Percentiles rank a stretch among this genome's conserved stretches.
These are phyloP conservation scores for Thermochaetoides thermophila DNA, from an alignment of 495 filamentous ascomycete genomes.

Conservation along the genomic window DNA sequence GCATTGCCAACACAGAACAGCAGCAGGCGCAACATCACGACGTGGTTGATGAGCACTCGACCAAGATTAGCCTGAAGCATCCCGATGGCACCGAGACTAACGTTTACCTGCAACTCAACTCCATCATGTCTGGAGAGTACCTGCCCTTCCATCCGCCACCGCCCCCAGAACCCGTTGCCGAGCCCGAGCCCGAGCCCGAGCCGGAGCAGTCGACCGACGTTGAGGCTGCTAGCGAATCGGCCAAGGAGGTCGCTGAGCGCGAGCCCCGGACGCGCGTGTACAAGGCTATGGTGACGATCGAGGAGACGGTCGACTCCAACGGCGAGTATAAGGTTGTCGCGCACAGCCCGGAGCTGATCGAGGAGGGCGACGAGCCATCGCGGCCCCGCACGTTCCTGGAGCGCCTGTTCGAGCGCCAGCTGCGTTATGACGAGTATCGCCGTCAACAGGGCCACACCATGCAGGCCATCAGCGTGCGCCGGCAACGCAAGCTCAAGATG, in stretches of 20 bases:
- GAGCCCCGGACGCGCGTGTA: constrained; percentile 44
- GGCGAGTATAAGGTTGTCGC: constrained; percentile 47
- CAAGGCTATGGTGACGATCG: constrained; percentile 68
- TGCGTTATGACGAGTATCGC: constrained; percentile 32
- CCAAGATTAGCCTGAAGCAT: constrained; percentile 30
- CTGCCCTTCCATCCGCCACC: constrained; percentile 69
- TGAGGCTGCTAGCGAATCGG: constrained; percentile 22
- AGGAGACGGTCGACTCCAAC: constrained; percentile 55
- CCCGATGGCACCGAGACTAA: constrained; percentile 34
- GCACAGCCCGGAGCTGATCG: constrained; percentile 34
- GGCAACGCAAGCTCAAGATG: constrained; percentile 88
- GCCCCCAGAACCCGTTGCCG: constrained; percentile 45
- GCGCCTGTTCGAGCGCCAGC: constrained; percentile 35
- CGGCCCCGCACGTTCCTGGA: constrained; percentile 32
- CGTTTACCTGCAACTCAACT: constrained; percentile 28
- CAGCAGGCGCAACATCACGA: constrained; percentile 12
- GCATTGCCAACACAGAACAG: constrained; percentile 6
- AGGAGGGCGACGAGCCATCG: constrained; percentile 19
- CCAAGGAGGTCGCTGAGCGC: constrained; percentile 15
- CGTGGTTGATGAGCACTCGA: constrained; percentile 16
- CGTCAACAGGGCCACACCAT: constrained; percentile 27
- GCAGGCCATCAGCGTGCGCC: constrained; percentile 68
- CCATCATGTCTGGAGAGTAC: constrained; percentile 43
- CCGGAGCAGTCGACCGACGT: constrained; percentile 16
- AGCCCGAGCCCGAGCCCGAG: constrained; percentile 22